phyloP scores from a whole-genome alignment of 208 protist genomes.

The Phytomonas sp. region DNA sequence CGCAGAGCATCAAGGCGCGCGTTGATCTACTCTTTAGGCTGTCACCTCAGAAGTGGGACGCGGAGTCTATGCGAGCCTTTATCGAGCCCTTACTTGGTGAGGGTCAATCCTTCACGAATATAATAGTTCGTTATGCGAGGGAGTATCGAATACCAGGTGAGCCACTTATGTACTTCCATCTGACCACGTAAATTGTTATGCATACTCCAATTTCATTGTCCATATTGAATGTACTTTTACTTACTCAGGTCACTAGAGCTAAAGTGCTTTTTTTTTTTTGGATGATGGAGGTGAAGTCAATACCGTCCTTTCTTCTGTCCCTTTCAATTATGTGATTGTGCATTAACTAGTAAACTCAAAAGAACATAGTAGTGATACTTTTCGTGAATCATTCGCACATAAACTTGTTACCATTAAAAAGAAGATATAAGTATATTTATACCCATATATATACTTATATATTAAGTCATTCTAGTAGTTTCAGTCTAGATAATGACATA shows the following conservation, averaged over 20 bases:
- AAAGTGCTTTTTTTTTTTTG: not conserved
- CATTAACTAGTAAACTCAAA: not conserved
- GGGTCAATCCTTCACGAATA: conserved; percentile 38
- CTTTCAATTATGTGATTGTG: not conserved
- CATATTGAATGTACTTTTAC: not conserved
- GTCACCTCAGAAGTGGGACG: conserved; percentile 33
- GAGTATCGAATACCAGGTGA: conserved; percentile 60
- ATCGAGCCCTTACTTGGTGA: conserved; percentile 38
- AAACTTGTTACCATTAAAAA: not conserved
- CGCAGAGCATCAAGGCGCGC: conserved; percentile 25
- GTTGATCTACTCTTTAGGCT: conserved; percentile 48
- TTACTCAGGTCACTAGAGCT: not conserved
- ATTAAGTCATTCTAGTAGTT: not conserved
- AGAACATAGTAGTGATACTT: not conserved
- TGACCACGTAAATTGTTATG: conserved; percentile 5
- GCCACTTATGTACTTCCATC: conserved; percentile 39
- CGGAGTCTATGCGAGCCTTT: conserved; percentile 36
- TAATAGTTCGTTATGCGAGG: conserved; percentile 40
- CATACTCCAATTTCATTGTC: not conserved
- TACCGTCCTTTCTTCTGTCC: not conserved
- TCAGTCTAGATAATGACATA: conserved; percentile 21
- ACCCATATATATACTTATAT: conserved; percentile 1
- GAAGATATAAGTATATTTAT: conserved; percentile 4
- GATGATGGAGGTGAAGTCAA: not conserved
- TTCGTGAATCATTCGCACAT: not conserved